Percentiles rank a stretch among this genome's conserved stretches.
Conservation (phyloP, 2,329 filamentous ascomycete genomes). For the Hypomyces rosellus region DNA sequence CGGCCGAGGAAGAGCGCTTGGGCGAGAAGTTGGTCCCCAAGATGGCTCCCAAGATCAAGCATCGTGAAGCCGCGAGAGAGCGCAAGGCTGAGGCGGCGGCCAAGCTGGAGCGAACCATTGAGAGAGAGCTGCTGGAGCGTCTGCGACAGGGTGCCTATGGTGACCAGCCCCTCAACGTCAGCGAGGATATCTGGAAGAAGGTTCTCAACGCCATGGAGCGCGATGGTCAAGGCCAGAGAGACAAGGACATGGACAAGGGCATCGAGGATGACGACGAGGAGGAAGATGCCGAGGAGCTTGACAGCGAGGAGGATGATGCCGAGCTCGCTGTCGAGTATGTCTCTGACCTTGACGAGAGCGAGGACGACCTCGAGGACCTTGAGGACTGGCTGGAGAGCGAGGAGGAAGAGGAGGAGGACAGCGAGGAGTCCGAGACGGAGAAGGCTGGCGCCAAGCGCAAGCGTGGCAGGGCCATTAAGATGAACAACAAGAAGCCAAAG, state of each 20-base stretch:
- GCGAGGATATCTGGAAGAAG: conserved; percentile 95
- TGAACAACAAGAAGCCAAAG: conserved; percentile 38
- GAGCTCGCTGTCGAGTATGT: conserved; percentile 85
- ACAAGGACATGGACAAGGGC: conserved; percentile 84
- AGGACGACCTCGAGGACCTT: conserved; percentile 71
- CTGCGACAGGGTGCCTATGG: conserved; percentile 90
- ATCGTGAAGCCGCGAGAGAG: conserved; percentile 69
- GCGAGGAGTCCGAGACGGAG: conserved; percentile 51
- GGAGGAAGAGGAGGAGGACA: conserved; percentile 52
- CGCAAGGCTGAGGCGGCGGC: conserved; percentile 74
- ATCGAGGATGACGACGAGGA: conserved; percentile 72
- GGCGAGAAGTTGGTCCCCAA: conserved; percentile 85
- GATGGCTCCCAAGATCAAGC: conserved; percentile 81
- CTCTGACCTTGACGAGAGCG: conserved; percentile 79
- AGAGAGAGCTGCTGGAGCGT: conserved; percentile 87
- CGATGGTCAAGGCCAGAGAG: conserved; percentile 72
- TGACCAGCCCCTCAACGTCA: conserved; percentile 89
- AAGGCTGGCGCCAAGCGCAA: conserved; percentile 52
- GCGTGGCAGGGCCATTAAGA: conserved; percentile 42
- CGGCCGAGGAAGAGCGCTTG: conserved; percentile 80
- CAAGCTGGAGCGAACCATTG: conserved; percentile 92
- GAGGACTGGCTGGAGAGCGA: conserved; percentile 89
- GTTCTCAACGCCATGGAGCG: conserved; percentile 86
- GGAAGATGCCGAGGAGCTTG: conserved; percentile 62
- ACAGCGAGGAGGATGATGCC: conserved; percentile 63